Percentiles rank a stretch among this genome's conserved stretches.
Conservation (phyloP, 306 rosid genomes). For the Vigna nakashimae region DNA sequence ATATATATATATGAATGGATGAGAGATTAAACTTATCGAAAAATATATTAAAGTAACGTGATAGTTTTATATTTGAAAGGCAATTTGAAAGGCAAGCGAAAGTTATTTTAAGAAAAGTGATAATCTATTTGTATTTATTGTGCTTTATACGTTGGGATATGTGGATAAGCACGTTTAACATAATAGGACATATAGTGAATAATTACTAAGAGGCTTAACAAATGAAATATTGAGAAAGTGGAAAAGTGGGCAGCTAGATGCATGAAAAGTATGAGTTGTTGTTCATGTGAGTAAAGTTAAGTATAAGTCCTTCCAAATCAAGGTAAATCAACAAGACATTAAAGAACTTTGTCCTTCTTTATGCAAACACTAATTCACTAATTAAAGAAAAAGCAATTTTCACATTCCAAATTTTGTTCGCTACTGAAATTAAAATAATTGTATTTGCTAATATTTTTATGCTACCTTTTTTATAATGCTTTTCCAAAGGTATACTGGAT, state of each 20-base stretch:
- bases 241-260: constrained; percentile 28
- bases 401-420: constrained; percentile 10
- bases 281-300: not conserved
- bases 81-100: no score
- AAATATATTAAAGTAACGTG: no score
- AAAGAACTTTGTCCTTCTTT: constrained; percentile 30
- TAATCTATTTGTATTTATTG: not conserved
- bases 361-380: not conserved
- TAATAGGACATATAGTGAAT: not conserved
- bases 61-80: no score
- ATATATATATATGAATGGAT: no score
- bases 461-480: not conserved
- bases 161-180: constrained; percentile 42
- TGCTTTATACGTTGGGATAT: not conserved
- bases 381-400: not conserved
- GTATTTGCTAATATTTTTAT: not conserved
- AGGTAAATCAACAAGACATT: not conserved
- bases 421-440: not conserved
- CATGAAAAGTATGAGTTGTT: constrained; percentile 10
- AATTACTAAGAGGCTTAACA: not conserved
- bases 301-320: not conserved
- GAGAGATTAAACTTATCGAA: no score
- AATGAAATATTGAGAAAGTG: constrained; percentile 40
- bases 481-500: not conserved
- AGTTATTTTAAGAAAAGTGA: not conserved